These are phyloP conservation scores for Populus simonii DNA, from an alignment of 345 rosid species.

Conservation along the genomic window DNA sequence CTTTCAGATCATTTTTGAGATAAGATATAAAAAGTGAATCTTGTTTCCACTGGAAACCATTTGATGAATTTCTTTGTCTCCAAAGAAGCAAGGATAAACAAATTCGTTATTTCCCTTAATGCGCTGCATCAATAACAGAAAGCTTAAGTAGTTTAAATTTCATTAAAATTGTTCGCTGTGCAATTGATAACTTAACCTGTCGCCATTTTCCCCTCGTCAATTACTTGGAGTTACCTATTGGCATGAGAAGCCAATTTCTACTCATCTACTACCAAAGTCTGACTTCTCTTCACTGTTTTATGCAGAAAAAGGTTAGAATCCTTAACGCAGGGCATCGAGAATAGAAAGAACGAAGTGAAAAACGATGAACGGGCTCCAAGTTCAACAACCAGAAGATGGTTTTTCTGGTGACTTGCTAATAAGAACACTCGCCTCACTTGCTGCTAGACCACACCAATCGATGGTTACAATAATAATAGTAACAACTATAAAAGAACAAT, in stretches of 20 bases:
- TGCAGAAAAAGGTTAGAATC: constrained; percentile 66
- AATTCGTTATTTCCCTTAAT: neutral
- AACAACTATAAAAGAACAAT: no score
- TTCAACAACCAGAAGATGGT: constrained; percentile 51
- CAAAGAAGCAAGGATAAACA: neutral
- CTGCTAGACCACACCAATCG: no score
- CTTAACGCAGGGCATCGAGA: constrained; percentile 64
- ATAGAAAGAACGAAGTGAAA: constrained; percentile 36
- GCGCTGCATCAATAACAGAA: neutral
- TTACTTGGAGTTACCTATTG: neutral
- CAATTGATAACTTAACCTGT: no score
- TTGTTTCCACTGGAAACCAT: no score
- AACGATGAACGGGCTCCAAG: constrained; percentile 23
- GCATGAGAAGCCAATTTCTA: neutral
- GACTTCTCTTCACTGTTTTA: neutral
- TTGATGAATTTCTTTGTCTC: no score
- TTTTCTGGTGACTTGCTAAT: constrained; percentile 50
- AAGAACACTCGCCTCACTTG: neutral
- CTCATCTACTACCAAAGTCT: neutral
- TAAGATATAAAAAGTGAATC: no score
- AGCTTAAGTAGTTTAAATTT: neutral
- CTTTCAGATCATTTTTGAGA: no score
- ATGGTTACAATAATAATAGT: no score
- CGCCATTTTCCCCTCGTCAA: no score
- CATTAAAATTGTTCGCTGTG: no score